Evolutionary conservation across 177 flowering plant species (phyloP), one percentile per base, ranked within the genome.

Genomic region (Vitis hybrid): DNA sequence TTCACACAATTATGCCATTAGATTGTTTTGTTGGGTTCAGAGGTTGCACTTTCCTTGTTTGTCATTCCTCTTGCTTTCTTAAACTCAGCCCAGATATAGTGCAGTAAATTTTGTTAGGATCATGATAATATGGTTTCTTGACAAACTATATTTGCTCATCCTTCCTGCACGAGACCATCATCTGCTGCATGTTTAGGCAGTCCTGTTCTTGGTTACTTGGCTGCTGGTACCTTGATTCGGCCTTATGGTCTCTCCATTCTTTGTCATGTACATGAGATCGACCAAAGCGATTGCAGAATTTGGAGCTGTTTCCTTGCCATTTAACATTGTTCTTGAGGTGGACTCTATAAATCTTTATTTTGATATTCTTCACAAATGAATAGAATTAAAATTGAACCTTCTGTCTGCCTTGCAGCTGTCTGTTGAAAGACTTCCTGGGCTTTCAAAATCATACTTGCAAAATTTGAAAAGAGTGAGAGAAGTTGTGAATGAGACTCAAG

Each of bases 291-390:
- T 96, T 75, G 99, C 99, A 67, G 98, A 96, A 86, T 96, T 96
- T 80, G 99, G 98, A 68, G 98, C 93, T 79, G 98, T 96, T 70
- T 93, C 93, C 85, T 83, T 96, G 82, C 83, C 93, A 59, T 96
- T 94, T 75, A 96, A 96, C 72, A 96, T 93, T 85, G 99, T 98
- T 73, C 99, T 96, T 74, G 99, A 96, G 99, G 99, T 96, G 75
- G 54, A 60, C 62, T 76, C 34, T 56, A 17, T 34, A 51, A 52
- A 48, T 32, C 62, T 66, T 76, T 69, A 60, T 21, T 51, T 60
- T 65, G 52, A 56, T 57, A 62, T 14, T 34, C n/a, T 12, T 12
- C 17, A 63, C 60, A 48, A 32, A 45, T 12, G 62, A 32, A 52
- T 17, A 52, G 26, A 34, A 5, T 34, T 34, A 34, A 34, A 34